phyloP scores from a whole-genome alignment of 768 basidiomycete genomes.

The Tulasnella sp. region DNA sequence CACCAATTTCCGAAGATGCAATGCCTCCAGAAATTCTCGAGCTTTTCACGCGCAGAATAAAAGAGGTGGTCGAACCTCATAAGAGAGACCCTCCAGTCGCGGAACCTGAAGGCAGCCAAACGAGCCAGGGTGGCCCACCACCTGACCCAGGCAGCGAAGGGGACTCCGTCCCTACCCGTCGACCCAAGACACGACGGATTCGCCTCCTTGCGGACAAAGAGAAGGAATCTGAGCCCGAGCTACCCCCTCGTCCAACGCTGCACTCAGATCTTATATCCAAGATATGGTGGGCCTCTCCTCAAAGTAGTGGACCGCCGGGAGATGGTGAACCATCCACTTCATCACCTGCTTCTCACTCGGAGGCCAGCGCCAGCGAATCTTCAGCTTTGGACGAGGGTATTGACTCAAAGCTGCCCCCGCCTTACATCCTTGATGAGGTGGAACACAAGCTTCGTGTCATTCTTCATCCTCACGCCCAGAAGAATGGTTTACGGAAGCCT shows the following conservation, averaged over 20 bases:
- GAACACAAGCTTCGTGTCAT: conserved; percentile 71
- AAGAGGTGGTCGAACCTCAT: not conserved
- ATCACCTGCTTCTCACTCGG: not conserved
- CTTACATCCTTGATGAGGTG: conserved; percentile 70
- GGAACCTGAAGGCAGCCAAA: not conserved
- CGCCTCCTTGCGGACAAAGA: not conserved
- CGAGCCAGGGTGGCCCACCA: conserved; percentile 11
- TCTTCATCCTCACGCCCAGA: conserved; percentile 77
- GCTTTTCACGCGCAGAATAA: not conserved
- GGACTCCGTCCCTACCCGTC: not conserved
- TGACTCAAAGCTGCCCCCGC: conserved; percentile 52
- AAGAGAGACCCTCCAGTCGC: not conserved
- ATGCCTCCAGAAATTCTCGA: not conserved
- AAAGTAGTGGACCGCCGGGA: not conserved
- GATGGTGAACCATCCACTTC: not conserved
- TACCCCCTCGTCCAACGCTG: conserved; percentile 9
- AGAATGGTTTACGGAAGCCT: conserved; percentile 49
- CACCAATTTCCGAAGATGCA: not conserved
- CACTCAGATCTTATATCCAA: conserved; percentile 1
- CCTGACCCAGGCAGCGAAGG: conserved; percentile 1
- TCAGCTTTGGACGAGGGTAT: not conserved
- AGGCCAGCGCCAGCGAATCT: not conserved
- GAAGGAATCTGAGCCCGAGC: conserved; percentile 4
- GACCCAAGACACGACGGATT: not conserved
- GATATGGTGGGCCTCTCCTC: not conserved